Evolutionary conservation across 306 rosid species (phyloP), one percentile per base, ranked within the genome.

Genomic region (Fragaria ananassa): DNA sequence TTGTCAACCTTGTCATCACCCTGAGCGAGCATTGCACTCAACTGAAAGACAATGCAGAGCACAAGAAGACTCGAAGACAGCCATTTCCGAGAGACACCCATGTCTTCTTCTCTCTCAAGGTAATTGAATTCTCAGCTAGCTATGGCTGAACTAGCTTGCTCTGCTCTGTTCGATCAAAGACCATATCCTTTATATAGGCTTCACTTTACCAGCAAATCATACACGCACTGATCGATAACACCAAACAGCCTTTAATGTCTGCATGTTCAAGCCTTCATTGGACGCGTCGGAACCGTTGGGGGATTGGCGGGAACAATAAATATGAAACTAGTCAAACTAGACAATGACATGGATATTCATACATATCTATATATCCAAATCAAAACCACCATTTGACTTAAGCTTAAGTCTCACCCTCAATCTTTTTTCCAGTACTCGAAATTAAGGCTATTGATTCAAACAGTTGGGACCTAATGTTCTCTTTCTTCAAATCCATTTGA

Each of bases 1-100:
- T 81, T 45, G 56, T 88, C 76, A 70, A 91, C 84, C 81, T 83
- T 84, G 10, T 77, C 65, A 84, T 89, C 97, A 25, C 89, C 93
- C 47, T 86, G 76, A 61, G 76, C 39, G 34, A 41, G n/a, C 6
- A 70, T 15, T 47, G 85, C 81, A 41, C 88, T 88, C 76, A 88
- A 54, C 37, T 86, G 86, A 63, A 91, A 85, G 65, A 81, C 88
- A 82, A 88, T 80, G 86, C 85, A 89, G 0, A 91, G 77, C 31
- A 83, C 66, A 5, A 88, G 65, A 83, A 87, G 79, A 70, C 83
- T 79, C 68, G 76, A 19, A 3, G 29, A 72, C 51, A 79, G 39
- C 98, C 94, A 88, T 86, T 82, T 88, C 10, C 61, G 54, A 79
- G 76, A 50, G 64, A 58, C 70, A 65, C 78, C 82, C 93, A 89